Conservation (phyloP, 768 basidiomycete species). For the Termitomyces sp. region DNA sequence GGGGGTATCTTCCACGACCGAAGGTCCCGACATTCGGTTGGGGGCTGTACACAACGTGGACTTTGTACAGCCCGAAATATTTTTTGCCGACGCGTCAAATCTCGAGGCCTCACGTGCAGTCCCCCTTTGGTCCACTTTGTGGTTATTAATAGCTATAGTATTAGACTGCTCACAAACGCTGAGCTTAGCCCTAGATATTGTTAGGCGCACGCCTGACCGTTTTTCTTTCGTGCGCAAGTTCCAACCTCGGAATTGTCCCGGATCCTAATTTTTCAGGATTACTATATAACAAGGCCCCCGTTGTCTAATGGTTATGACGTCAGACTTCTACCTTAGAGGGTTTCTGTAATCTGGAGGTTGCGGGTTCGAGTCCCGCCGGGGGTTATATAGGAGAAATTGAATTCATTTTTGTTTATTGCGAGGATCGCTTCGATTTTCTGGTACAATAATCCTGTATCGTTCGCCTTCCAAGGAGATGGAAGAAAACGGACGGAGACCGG, state of each 20-base stretch:
- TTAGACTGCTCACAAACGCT: no score
- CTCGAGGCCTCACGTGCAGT: conserved; percentile 8
- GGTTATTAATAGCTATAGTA: no score
- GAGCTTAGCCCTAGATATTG: no score
- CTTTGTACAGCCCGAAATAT: background rate
- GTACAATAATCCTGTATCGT: no score
- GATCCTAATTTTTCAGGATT: background rate
- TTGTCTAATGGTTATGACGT: conserved; percentile 92
- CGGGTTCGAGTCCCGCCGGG: conserved; percentile 86
- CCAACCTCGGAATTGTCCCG: background rate
- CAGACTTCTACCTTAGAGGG: conserved; percentile 63
- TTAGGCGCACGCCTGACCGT: background rate
- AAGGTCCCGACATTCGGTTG: conserved; percentile 10
- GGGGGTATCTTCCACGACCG: conserved; percentile 3
- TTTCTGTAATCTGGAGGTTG: conserved; percentile 66
- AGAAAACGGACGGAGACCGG: background rate
- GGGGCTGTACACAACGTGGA: conserved; percentile 10
- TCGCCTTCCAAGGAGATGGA: background rate
- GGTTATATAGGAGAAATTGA: conserved; percentile 33
- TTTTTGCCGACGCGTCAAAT: conserved; percentile 15
- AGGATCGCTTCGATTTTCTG: no score
- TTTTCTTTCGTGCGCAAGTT: background rate
- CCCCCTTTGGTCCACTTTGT: background rate
- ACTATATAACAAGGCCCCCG: conserved; percentile 46
- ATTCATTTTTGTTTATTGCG: background rate